Evolutionary conservation across 2,329 filamentous ascomycete genomes (phyloP), one percentile per base, ranked within the genome.

Genomic region (Gnomoniopsis sp.): DNA sequence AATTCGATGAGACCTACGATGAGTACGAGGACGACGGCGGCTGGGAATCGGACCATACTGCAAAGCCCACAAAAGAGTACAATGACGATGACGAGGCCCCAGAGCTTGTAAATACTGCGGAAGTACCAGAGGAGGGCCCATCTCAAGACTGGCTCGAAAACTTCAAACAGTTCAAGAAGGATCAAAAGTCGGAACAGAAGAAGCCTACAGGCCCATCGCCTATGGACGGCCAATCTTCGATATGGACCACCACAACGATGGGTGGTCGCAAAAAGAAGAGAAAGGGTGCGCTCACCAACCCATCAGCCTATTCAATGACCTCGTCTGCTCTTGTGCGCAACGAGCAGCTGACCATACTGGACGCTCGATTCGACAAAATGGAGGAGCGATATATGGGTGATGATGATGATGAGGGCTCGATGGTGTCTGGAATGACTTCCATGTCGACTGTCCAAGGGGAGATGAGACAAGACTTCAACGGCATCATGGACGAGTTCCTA

Each of bases 241-340:
- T 88, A 65, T 83, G 89, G 77, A 92, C 88, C 1, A 87, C 88
- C 0, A 92, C 89, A 2, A 88, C 90, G 1, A 89, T 88, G 62
- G 91, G 90, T 38, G 91, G 91, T 14, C 86, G 90, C 54, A 84
- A 83, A 62, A 98, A 98, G 87, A 97, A 96, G 84, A 87, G 93
- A 70, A 98, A 96, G 79, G 93, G 93, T 49, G 93, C 95, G 2
- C 77, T 96, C 72, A 98, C 93, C 3, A 91, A 89, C 64, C 88
- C 90, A 0, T 95, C 92, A 1, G 87, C 92, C 73, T 97, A 90
- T 69, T 97, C 91, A 88, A 98, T 98, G 65, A 97, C 95, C 70
- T 99, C 95, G 73, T 98, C 95, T 66, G 98, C 95, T 88, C 89
- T 95, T 77, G 71, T 91, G 53, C 86, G 95, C 57, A 99, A 93